Evolutionary conservation across 345 rosid genomes (phyloP).

Genomic region (Pelargonium nanum): DNA sequence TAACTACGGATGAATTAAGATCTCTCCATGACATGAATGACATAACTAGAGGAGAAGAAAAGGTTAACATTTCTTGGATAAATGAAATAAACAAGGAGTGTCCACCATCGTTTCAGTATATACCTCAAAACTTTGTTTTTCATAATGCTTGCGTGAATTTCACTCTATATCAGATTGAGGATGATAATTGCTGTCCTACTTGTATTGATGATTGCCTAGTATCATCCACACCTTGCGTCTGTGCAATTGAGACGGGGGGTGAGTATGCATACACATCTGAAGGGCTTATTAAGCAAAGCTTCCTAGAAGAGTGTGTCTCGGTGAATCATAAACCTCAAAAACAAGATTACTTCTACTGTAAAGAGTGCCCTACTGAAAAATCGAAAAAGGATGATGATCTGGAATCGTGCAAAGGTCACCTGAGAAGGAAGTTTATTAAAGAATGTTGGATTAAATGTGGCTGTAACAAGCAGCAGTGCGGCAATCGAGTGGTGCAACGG

Average conservation of each 20-base stretch:
- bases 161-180: slow-evolving; percentile 43
- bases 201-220: slow-evolving; percentile 63
- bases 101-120: slow-evolving; percentile 57
- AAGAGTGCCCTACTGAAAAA: slow-evolving; percentile 61
- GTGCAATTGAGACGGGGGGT: slow-evolving; percentile 37
- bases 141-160: slow-evolving; percentile 49
- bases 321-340: slow-evolving; percentile 43
- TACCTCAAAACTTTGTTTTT: slow-evolving; percentile 43
- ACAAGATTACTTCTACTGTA: slow-evolving; percentile 45
- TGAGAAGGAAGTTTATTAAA: slow-evolving; percentile 58
- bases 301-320: slow-evolving; percentile 53
- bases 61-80: slow-evolving; percentile 54
- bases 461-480: slow-evolving; percentile 52
- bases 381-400: slow-evolving; percentile 36
- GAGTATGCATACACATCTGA: slow-evolving; percentile 44
- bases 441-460: slow-evolving; percentile 95
- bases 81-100: slow-evolving; percentile 49
- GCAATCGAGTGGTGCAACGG: slow-evolving; percentile 85
- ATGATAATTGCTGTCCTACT: slow-evolving; percentile 50
- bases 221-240: slow-evolving; percentile 40
- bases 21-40: slow-evolving; percentile 35
- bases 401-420: slow-evolving; percentile 84
- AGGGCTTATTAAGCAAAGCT: slow-evolving; percentile 48
- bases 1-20: slow-evolving; percentile 41
- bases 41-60: slow-evolving; percentile 67